phyloP scores from a whole-genome alignment of 371 early-diverging fungal genomes.

The Mortierella sp. region DNA sequence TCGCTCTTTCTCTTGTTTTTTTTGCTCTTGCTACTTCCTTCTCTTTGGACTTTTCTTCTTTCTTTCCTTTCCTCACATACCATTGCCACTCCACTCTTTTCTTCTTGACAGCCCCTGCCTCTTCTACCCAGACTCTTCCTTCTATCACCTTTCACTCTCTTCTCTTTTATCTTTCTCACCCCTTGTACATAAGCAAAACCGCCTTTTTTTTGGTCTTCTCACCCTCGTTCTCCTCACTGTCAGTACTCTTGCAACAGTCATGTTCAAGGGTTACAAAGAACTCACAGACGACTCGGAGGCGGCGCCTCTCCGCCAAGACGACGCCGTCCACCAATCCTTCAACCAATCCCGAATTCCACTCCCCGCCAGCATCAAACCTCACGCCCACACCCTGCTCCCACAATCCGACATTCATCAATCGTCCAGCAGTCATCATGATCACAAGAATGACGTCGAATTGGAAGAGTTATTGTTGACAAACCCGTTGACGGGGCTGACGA shows the following conservation, averaged over 20 bases:
- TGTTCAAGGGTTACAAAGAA: conserved; percentile 13
- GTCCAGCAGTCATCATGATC: no score
- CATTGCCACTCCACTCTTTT: not conserved
- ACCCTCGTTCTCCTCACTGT: not conserved
- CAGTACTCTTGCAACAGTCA: not conserved
- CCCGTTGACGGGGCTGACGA: conserved; percentile 62
- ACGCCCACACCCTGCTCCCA: conserved; percentile 6
- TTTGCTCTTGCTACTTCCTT: not conserved
- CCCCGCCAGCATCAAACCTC: conserved; percentile 8
- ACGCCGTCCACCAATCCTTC: conserved; percentile 4
- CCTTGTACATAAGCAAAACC: not conserved
- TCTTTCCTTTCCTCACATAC: not conserved
- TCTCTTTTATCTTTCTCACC: not conserved
- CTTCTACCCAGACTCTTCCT: not conserved
- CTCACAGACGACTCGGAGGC: conserved; percentile 11
- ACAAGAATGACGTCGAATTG: conserved; percentile 57
- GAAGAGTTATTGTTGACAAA: conserved; percentile 64
- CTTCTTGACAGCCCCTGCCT: no score
- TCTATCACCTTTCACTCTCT: not conserved
- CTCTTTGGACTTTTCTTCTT: conserved; percentile 1
- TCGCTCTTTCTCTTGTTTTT: not conserved
- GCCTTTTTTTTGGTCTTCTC: not conserved
- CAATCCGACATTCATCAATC: conserved; percentile 8
- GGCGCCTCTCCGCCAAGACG: conserved; percentile 7
- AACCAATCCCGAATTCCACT: conserved; percentile 9